phyloP scores from a whole-genome alignment of 768 basidiomycete species.

The Cystofilobasidium bisporidii region DNA sequence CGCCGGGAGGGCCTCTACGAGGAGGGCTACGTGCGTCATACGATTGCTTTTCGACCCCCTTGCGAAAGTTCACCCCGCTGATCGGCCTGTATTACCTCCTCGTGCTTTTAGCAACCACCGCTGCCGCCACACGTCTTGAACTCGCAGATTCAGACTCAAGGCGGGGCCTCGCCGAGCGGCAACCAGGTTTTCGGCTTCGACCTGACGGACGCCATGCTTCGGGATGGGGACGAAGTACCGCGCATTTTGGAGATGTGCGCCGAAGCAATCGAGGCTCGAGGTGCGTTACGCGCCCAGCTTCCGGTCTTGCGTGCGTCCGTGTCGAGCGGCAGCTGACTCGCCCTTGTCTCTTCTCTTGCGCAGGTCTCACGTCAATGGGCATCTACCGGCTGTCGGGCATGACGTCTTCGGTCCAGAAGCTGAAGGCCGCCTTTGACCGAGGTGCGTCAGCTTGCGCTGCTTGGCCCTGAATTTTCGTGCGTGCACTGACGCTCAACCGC shows the following conservation, averaged over 20 bases:
- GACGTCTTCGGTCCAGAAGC: slow-evolving; percentile 68
- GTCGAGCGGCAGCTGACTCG: not conserved
- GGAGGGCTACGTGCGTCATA: slow-evolving; percentile 71
- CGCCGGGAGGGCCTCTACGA: slow-evolving; percentile 79
- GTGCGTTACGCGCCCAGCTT: slow-evolving; percentile 40
- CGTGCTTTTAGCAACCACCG: slow-evolving; percentile 45
- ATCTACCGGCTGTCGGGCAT: slow-evolving; percentile 91
- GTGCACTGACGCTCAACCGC: not conserved
- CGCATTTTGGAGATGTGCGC: slow-evolving; percentile 78
- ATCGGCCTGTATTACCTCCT: no score
- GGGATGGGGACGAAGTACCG: slow-evolving; percentile 85
- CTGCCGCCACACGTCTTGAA: slow-evolving; percentile 38
- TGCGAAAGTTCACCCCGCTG: not conserved
- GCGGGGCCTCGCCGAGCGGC: not conserved
- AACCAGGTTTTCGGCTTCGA: slow-evolving; percentile 84
- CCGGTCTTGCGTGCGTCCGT: not conserved
- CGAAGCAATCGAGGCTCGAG: slow-evolving; percentile 81
- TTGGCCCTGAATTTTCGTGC: not conserved
- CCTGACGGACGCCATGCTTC: slow-evolving; percentile 81
- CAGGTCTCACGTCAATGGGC: slow-evolving; percentile 60
- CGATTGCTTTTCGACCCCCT: no score
- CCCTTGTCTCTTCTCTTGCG: no score
- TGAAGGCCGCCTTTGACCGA: slow-evolving; percentile 76
- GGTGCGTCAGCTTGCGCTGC: slow-evolving; percentile 45
- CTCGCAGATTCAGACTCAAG: slow-evolving; percentile 20